Evolutionary conservation across 306 rosid species (phyloP).

Genomic region (Vigna nakashimae): DNA sequence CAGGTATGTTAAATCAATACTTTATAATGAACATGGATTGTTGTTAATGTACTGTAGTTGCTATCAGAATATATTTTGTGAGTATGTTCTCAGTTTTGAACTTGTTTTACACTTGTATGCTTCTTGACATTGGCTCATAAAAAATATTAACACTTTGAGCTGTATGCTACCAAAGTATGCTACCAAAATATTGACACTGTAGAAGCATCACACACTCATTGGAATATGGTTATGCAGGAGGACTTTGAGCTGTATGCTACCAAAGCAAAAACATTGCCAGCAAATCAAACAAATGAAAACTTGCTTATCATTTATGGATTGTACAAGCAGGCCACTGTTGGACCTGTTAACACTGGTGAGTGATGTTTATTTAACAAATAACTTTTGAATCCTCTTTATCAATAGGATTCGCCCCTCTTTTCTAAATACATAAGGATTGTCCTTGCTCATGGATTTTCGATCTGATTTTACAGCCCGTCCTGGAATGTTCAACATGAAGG

Average conservation of each 20-base stretch:
- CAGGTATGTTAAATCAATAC: conserved; percentile 4
- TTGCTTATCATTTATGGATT: conserved; percentile 88
- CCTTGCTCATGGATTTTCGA: conserved; percentile 31
- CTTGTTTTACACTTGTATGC: neutral
- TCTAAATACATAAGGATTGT: conserved; percentile 6
- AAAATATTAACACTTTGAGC: neutral
- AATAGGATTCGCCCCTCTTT: neutral
- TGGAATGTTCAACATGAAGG: conserved; percentile 83
- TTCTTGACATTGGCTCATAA: neutral
- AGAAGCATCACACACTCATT: conserved; percentile 24
- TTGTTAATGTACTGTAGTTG: conserved; percentile 4
- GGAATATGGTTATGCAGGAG: conserved; percentile 66
- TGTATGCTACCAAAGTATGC: neutral
- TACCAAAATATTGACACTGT: neutral
- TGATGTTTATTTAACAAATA: conserved; percentile 28
- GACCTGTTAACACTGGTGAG: conserved; percentile 80
- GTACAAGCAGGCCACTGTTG: conserved; percentile 93
- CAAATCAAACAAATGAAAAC: conserved; percentile 67
- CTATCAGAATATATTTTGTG: conserved; percentile 3
- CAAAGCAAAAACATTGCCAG: conserved; percentile 83
- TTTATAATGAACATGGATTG: conserved; percentile 4
- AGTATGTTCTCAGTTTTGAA: neutral
- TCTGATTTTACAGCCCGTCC: conserved; percentile 78
- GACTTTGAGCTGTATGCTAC: conserved; percentile 88
- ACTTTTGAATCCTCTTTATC: conserved; percentile 3